Conservation (phyloP, 352 stramenopile genomes). For the Pythium guiyangense region DNA sequence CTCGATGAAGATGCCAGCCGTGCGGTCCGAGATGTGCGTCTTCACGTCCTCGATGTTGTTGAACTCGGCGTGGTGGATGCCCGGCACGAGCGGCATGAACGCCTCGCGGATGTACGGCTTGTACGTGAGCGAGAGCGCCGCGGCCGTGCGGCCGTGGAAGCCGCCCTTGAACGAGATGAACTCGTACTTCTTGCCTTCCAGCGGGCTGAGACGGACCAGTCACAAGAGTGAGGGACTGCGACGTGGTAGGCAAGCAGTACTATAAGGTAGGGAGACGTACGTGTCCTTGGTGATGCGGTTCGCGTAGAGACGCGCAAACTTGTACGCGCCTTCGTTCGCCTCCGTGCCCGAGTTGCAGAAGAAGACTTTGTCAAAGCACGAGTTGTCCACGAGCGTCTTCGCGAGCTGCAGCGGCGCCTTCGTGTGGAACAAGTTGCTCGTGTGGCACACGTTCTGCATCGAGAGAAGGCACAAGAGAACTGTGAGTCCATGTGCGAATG, state of each 20-base stretch:
- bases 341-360: conserved; percentile 97
- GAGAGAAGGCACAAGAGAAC: conserved; percentile 13
- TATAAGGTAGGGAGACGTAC: conserved; percentile 23
- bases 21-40: conserved; percentile 64
- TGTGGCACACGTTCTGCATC: conserved; percentile 90
- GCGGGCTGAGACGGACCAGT: conserved; percentile 20
- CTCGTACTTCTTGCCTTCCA: conserved; percentile 76
- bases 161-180: conserved; percentile 88
- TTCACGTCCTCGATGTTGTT: conserved; percentile 85
- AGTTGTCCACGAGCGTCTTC: conserved; percentile 94
- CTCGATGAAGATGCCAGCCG: conserved; percentile 78
- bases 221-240: too few relatives aligned
- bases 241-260: neutral
- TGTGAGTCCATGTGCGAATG: conserved; percentile 22
- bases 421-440: conserved; percentile 97
- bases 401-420: conserved; percentile 91
- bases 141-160: conserved; percentile 81
- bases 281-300: conserved; percentile 61
- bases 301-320: conserved; percentile 81
- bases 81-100: conserved; percentile 78
- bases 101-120: conserved; percentile 84
- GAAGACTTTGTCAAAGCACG: conserved; percentile 96
- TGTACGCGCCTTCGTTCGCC: conserved; percentile 85
- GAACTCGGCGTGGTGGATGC: conserved; percentile 68
- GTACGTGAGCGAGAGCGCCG: conserved; percentile 78